These are phyloP conservation scores for Knufia fluminis DNA, from an alignment of 2,329 filamentous ascomycete genomes.

Conservation along the genomic window DNA sequence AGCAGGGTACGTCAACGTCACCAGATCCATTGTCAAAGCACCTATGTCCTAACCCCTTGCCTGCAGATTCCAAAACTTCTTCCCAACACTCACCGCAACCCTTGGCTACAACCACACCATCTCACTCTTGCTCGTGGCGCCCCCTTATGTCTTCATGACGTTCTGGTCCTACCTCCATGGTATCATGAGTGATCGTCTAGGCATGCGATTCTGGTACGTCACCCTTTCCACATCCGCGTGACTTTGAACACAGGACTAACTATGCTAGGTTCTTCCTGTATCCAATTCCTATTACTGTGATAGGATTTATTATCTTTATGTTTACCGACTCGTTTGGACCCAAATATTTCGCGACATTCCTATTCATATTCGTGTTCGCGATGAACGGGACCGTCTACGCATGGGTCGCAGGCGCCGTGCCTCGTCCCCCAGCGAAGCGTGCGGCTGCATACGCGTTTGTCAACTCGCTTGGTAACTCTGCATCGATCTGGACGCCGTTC, in stretches of 20 bases:
- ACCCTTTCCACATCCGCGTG: neutral
- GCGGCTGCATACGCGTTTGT: slow-evolving; percentile 48
- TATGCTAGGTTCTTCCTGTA: slow-evolving; percentile 35
- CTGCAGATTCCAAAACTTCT: slow-evolving; percentile 52
- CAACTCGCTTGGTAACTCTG: slow-evolving; percentile 38
- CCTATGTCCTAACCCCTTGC: too few species aligned
- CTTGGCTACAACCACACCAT: slow-evolving; percentile 38
- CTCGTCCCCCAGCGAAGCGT: slow-evolving; percentile 46
- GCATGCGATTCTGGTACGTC: slow-evolving; percentile 41
- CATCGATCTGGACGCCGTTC: slow-evolving; percentile 40
- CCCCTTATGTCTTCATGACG: slow-evolving; percentile 48
- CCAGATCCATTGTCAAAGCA: too few species aligned
- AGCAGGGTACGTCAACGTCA: too few species aligned
- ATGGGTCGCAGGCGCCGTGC: slow-evolving; percentile 44
- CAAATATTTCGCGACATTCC: slow-evolving; percentile 48
- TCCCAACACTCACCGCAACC: slow-evolving; percentile 42
- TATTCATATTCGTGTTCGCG: slow-evolving; percentile 47
- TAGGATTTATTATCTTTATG: slow-evolving; percentile 49
- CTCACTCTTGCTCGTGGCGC: slow-evolving; percentile 44
- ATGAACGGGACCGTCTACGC: slow-evolving; percentile 43
- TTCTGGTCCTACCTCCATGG: slow-evolving; percentile 39
- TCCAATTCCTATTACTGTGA: slow-evolving; percentile 43
- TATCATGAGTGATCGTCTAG: slow-evolving; percentile 36
- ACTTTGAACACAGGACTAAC: neutral
- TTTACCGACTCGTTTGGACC: slow-evolving; percentile 42